A percentile compares a stretch with the other conserved stretches of the same genome.
Evolutionary conservation across 495 filamentous ascomycete species (phyloP).

Genomic region (Astrothelium macrocarpum): DNA sequence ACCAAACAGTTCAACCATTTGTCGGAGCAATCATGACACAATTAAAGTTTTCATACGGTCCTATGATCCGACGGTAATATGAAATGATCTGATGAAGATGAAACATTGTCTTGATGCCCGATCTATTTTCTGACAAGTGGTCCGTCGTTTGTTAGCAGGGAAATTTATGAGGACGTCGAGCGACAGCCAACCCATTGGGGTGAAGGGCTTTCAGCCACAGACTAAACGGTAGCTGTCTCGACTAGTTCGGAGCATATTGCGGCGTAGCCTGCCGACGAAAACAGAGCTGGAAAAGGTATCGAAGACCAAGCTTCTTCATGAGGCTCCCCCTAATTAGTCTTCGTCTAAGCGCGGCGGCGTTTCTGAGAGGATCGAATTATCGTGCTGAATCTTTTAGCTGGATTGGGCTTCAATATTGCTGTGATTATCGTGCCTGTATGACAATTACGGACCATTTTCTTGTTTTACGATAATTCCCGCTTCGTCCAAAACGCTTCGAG

Average conservation of each 20-base stretch:
- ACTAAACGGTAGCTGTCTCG: constrained; percentile 1
- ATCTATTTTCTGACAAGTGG: not conserved
- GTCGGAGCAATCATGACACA: no score
- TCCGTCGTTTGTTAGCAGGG: not conserved
- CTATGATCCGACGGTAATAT: no score
- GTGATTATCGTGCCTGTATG: constrained; percentile 1
- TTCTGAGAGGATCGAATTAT: not conserved
- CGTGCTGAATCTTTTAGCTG: not conserved
- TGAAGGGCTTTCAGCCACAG: not conserved
- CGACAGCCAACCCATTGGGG: not conserved
- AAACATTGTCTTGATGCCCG: not conserved
- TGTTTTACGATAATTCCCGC: not conserved
- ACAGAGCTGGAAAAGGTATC: not conserved
- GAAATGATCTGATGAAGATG: not conserved
- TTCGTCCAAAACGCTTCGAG: not conserved
- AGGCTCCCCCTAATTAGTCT: not conserved
- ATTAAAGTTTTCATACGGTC: no score
- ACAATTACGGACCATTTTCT: not conserved
- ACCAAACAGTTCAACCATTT: no score
- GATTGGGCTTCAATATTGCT: not conserved
- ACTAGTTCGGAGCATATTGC: not conserved
- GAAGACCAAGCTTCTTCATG: not conserved
- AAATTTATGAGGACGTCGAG: not conserved
- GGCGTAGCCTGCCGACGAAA: not conserved
- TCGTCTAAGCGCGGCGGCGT: not conserved